These are phyloP conservation scores for Plasmodium gonderi DNA, from an alignment of 169 alveolate genomes.

Conservation along the genomic window DNA sequence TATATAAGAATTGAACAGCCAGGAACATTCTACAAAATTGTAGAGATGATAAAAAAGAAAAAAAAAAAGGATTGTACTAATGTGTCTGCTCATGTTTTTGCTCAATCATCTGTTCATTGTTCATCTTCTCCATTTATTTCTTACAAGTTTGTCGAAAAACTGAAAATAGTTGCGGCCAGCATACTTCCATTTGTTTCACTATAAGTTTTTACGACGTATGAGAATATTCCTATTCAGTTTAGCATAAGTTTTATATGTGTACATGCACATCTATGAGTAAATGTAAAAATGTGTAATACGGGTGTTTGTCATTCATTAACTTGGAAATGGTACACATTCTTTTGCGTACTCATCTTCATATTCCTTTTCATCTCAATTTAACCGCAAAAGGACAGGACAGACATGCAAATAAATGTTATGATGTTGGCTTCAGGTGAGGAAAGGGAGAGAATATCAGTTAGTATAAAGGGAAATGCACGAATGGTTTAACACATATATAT, in stretches of 20 bases:
- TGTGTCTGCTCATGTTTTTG: background rate
- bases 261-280: background rate
- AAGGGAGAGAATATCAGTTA: background rate
- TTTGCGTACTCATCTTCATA: background rate
- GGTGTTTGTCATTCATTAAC: background rate
- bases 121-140: background rate
- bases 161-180: conserved; percentile 19
- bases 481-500: background rate
- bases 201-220: conserved; percentile 18
- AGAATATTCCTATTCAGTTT: conserved; percentile 37
- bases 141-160: conserved; percentile 59
- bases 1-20: conserved; percentile 22
- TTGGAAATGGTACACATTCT: background rate
- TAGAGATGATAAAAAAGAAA: background rate
- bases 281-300: background rate
- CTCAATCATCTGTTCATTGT: background rate
- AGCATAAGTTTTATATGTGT: background rate
- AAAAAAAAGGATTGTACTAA: background rate
- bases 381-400: conserved; percentile 59
- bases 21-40: conserved; percentile 27
- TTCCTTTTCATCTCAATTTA: no score
- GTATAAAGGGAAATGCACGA: background rate
- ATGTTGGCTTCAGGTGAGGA: conserved; percentile 17
- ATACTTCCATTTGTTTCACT: conserved; percentile 8
- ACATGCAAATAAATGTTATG: conserved; percentile 35